Evolutionary conservation across 139 green algal species (phyloP), one percentile per base, ranked within the genome.

Genomic region (Chlamydomonas urium): DNA sequence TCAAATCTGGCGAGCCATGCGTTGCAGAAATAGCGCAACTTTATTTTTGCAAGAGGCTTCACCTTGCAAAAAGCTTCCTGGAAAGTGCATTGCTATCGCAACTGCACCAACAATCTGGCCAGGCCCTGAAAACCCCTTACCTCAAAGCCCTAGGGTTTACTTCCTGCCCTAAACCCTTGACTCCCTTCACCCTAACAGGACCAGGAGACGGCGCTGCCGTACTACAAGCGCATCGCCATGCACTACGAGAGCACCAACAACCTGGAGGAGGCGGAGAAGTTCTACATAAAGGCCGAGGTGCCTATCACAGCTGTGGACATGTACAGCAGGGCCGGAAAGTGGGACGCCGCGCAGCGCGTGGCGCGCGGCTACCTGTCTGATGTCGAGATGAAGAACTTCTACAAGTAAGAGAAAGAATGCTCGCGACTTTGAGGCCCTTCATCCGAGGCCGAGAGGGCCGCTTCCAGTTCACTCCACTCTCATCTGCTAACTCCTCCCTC

Each of bases 321-420:
- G 90, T 94, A 91, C 79, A 86, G 79, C 75, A 56, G 77, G 1
- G 81, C 76, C n/a, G 75, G 79, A 57, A 87, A 86, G 66, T 94
- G 88, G 88, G 90, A 93, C 10, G 78, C 79, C 26, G 90, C 90
- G 23, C 88, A 93, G 75, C 87, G 89, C 37, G 84, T 94, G 45
- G 90, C 90, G 4, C 77, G 82, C 24, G 81, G 80, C 23, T 93
- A 91, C 79, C 79, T 94, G 17, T 79, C 75, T 23, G 86, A 93
- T 37, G 34, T 38, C 2, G 88, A 95, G 74, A 79, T 88, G 67
- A 65, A 72, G 31, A 50, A 60, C 2, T 88, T 85, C 59, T 86
- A 86, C 75, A 62, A 34, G 67, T 14, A 17, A 36, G 26, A 31
- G 56, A 31, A 32, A 36, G n/a, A 36, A 19, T 65, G 56, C 24